Conservation (phyloP, 805 yeast genomes). For the Hanseniaspora singularis region DNA sequence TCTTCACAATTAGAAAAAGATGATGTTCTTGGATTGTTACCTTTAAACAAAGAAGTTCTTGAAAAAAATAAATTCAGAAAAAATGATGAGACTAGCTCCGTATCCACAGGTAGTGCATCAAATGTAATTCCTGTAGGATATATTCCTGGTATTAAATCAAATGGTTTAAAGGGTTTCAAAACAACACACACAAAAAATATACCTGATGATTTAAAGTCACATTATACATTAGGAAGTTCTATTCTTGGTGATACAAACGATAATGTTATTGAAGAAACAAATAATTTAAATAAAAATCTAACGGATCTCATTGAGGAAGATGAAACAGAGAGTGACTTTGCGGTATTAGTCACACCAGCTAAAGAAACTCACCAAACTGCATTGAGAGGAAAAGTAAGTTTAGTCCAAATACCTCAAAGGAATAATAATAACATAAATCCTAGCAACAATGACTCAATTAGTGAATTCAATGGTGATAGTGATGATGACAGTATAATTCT, state of each 20-base stretch:
- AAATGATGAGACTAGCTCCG: constrained; percentile 16
- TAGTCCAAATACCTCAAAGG: constrained; percentile 34
- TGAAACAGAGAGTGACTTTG: constrained; percentile 37
- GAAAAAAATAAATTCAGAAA: background rate
- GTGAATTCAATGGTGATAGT: constrained; percentile 21
- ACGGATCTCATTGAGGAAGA: constrained; percentile 7
- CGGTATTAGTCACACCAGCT: constrained; percentile 23
- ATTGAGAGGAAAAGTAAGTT: constrained; percentile 20
- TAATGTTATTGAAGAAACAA: constrained; percentile 17
- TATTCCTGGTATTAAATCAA: constrained; percentile 74
- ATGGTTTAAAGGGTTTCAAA: constrained; percentile 21
- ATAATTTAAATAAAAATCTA: background rate
- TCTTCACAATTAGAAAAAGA: constrained; percentile 20
- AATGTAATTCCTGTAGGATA: constrained; percentile 85
- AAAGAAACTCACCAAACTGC: constrained; percentile 19
- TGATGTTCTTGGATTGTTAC: constrained; percentile 4
- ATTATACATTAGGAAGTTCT: constrained; percentile 33
- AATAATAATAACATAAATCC: constrained; percentile 15
- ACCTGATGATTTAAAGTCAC: constrained; percentile 25
- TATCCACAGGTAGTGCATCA: constrained; percentile 50
- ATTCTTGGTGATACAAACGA: constrained; percentile 34
- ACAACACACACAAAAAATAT: constrained; percentile 3
- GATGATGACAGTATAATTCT: constrained; percentile 26
- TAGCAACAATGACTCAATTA: constrained; percentile 10
- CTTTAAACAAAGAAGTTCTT: background rate